Conservation (phyloP, 148 eudicot species). For the Amaranthus palmeri region DNA sequence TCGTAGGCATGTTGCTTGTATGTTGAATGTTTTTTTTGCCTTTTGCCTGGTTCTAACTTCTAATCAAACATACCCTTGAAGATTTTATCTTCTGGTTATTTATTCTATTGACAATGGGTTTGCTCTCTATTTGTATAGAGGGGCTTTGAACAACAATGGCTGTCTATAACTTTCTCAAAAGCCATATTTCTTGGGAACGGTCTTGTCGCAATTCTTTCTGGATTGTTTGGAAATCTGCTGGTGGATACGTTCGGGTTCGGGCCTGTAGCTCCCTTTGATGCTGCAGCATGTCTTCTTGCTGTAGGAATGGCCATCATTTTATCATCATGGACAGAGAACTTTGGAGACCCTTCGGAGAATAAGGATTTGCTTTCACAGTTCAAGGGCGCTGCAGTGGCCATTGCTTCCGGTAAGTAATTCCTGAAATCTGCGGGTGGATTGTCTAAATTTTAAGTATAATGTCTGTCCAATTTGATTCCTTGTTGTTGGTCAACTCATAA, state of each 20-base stretch:
- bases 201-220: conserved; percentile 80
- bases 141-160: conserved; percentile 89
- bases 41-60: not conserved
- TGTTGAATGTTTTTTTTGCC: not conserved
- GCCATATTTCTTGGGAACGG: conserved; percentile 97
- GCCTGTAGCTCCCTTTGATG: conserved; percentile 97
- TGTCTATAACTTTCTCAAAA: conserved; percentile 87
- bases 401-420: conserved; percentile 73
- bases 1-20: not conserved
- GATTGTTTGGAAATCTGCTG: conserved; percentile 77
- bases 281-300: conserved; percentile 91
- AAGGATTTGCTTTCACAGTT: conserved; percentile 90
- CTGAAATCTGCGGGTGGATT: not conserved
- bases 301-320: conserved; percentile 89
- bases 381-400: conserved; percentile 92
- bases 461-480: not conserved
- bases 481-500: not conserved
- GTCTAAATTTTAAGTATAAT: not conserved
- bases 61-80: not conserved
- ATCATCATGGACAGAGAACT: conserved; percentile 91
- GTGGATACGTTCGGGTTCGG: conserved; percentile 77
- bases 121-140: conserved; percentile 50
- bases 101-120: conserved; percentile 5
- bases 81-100: not conserved
- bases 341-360: conserved; percentile 93